Percentiles rank a stretch among this genome's conserved stretches.
phyloP scores from a whole-genome alignment of 306 rosid genomes.

The Abrus pulchellus region DNA sequence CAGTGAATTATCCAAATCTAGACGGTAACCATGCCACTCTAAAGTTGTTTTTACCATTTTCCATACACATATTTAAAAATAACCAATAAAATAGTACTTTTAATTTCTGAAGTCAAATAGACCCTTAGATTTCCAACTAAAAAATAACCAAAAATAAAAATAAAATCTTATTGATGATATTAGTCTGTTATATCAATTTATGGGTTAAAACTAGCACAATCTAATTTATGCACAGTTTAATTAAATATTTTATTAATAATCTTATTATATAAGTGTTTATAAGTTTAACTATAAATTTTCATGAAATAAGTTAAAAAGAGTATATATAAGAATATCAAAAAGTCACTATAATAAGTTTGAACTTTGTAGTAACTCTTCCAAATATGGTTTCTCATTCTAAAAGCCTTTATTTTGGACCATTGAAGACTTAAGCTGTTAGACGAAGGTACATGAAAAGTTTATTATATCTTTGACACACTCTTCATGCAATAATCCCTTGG shows the following conservation, averaged over 20 bases:
- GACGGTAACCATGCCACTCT: neutral
- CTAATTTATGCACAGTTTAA: neutral
- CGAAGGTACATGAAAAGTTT: neutral
- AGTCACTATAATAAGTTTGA: too few relatives aligned
- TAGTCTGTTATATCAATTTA: constrained; percentile 19
- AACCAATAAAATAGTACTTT: neutral
- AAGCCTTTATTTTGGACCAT: neutral
- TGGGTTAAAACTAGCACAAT: neutral
- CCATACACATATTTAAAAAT: neutral
- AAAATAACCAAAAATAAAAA: neutral
- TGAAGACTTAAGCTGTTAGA: neutral
- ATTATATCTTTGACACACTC: neutral
- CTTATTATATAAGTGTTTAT: neutral
- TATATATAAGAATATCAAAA: neutral
- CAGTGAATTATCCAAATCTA: constrained; percentile 15
- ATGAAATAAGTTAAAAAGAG: neutral
- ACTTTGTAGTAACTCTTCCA: too few relatives aligned
- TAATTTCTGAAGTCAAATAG: neutral
- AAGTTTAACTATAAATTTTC: neutral
- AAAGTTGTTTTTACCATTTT: neutral
- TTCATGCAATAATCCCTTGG: neutral
- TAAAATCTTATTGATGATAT: neutral
- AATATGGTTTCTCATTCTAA: neutral
- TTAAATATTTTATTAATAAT: neutral
- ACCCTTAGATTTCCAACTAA: neutral